A percentile compares a stretch with the other conserved stretches of the same genome.
Conservation (phyloP, 768 basidiomycete genomes). For the Pleurotus eryngii region DNA sequence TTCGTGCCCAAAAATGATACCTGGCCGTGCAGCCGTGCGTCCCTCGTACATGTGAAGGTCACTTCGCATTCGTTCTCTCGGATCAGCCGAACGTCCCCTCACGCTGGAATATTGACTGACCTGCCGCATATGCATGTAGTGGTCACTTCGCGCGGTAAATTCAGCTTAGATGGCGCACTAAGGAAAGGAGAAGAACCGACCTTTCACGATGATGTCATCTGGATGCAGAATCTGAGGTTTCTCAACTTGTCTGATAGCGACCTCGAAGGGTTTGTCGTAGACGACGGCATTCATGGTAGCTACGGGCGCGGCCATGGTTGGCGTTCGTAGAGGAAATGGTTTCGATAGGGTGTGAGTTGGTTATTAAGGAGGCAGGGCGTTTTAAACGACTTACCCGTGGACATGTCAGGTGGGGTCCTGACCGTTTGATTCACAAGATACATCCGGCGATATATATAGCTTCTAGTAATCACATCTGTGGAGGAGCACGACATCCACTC, state of each 20-base stretch:
- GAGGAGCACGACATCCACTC: too few species aligned
- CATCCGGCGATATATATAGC: too few species aligned
- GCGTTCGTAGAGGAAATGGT: too few species aligned
- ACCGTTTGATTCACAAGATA: too few species aligned
- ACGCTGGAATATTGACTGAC: conserved; percentile 15
- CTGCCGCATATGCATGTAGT: conserved; percentile 53
- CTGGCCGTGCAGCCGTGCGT: conserved; percentile 45
- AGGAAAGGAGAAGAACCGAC: conserved; percentile 17
- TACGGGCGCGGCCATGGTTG: conserved; percentile 8
- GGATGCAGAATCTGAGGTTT: conserved; percentile 48
- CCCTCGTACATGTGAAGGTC: conserved; percentile 59
- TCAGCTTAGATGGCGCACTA: not conserved
- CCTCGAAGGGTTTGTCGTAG: conserved; percentile 46
- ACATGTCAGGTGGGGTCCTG: too few species aligned
- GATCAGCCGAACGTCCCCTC: not conserved
- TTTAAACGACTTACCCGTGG: too few species aligned
- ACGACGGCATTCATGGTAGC: conserved; percentile 50
- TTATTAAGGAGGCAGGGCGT: too few species aligned
- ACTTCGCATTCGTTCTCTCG: conserved; percentile 17
- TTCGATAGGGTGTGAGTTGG: too few species aligned
- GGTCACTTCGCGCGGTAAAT: conserved; percentile 32
- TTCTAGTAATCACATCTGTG: too few species aligned
- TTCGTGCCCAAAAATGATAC: conserved; percentile 53
- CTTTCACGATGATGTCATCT: conserved; percentile 50
- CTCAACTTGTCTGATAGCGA: conserved; percentile 42